Evolutionary conservation across 2,329 filamentous ascomycete species (phyloP).

Genomic region (Venturia oleaginea): DNA sequence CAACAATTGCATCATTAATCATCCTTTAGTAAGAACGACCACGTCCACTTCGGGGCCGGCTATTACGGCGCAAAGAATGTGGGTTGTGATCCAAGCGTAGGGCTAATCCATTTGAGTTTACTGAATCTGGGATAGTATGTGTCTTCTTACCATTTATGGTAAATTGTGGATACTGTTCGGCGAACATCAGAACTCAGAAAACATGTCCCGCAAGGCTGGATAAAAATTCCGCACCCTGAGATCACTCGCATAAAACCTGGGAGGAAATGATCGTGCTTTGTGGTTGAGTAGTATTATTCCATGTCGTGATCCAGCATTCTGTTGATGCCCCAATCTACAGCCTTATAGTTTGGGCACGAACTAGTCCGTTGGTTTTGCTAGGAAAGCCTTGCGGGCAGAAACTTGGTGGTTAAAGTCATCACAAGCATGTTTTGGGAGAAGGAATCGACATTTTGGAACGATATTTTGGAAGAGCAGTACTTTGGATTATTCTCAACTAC

Average conservation of each 20-base stretch:
- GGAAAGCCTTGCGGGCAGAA: background rate
- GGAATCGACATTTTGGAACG: background rate
- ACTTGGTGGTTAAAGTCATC: background rate
- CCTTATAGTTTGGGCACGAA: background rate
- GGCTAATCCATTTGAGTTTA: too few relatives aligned
- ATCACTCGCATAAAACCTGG: background rate
- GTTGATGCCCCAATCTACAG: background rate
- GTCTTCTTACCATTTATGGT: too few relatives aligned
- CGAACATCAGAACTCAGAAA: too few relatives aligned
- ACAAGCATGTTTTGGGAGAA: background rate
- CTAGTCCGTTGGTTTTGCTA: background rate
- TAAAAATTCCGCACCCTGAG: too few relatives aligned
- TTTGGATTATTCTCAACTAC: background rate
- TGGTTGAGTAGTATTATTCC: background rate
- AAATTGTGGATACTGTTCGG: too few relatives aligned
- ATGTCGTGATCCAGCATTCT: background rate
- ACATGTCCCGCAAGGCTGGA: too few relatives aligned
- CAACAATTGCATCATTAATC: too few relatives aligned
- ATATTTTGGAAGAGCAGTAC: background rate
- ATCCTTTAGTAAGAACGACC: too few relatives aligned
- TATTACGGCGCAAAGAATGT: too few relatives aligned
- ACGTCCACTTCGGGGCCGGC: too few relatives aligned
- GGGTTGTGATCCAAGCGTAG: too few relatives aligned
- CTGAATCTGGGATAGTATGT: too few relatives aligned
- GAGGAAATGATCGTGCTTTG: background rate